Conservation (phyloP, 768 basidiomycete species). For the Leccinum longicurvipes region DNA sequence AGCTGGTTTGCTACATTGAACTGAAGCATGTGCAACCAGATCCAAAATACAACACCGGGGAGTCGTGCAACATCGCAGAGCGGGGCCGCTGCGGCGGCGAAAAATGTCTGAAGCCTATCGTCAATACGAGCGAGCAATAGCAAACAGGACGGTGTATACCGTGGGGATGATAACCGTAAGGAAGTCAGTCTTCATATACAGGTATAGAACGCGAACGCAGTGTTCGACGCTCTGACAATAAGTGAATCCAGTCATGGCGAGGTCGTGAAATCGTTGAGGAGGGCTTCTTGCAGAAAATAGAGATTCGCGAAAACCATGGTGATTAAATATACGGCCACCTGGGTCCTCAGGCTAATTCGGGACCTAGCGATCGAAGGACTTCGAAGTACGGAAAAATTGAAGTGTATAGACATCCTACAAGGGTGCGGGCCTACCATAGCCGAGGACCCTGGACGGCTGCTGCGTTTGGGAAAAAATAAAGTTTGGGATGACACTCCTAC, state of each 20-base stretch:
- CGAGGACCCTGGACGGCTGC: slow-evolving; percentile 2
- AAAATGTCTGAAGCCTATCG: slow-evolving; percentile 29
- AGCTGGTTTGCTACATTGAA: slow-evolving; percentile 44
- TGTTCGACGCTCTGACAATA: slow-evolving; percentile 10
- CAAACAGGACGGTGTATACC: slow-evolving; percentile 6
- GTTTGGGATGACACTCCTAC: background rate
- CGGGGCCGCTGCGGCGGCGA: slow-evolving; percentile 34
- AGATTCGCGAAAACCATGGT: background rate
- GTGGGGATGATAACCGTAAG: slow-evolving; percentile 27
- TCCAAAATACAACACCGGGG: slow-evolving; percentile 38
- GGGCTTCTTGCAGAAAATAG: background rate
- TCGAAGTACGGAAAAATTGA: background rate
- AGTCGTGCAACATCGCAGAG: slow-evolving; percentile 19
- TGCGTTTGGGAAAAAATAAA: slow-evolving; percentile 1
- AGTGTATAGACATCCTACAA: slow-evolving; percentile 1
- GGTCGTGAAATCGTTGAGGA: slow-evolving; percentile 20
- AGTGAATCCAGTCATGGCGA: slow-evolving; percentile 15
- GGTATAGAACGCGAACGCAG: slow-evolving; percentile 17
- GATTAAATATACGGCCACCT: slow-evolving; percentile 21
- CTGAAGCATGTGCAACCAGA: slow-evolving; percentile 45
- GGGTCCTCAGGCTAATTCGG: slow-evolving; percentile 1
- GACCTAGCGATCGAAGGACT: slow-evolving; percentile 5
- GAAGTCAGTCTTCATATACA: slow-evolving; percentile 26
- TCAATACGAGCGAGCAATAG: background rate
- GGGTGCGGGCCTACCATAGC: slow-evolving; percentile 14